Base-by-base conservation (phyloP, 352 stramenopile genomes). In the Elongisporangium prolatum region DNA sequence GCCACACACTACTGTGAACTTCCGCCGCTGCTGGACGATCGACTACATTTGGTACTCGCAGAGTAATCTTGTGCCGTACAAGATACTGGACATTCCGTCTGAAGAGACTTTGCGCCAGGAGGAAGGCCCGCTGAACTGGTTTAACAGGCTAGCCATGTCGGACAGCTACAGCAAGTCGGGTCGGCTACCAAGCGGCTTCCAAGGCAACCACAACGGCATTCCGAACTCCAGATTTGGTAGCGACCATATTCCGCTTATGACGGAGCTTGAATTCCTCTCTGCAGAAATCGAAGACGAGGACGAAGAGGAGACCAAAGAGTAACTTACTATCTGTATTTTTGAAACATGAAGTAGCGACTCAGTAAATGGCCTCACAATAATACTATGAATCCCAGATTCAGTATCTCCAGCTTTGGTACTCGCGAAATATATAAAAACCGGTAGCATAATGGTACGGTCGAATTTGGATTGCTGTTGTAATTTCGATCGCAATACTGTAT, bases 11-110 rank as follows among this genome's bases (percentile, higher is more conserved):
- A 95, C 86, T 0, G 86, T 93, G 47, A 95, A 95, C 60, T 95
- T 77, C 50, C 81, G 84, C 24, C 78, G 86, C 18, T 95, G 86
- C 72, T 93, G 84, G 84, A 91, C 86, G 48, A 93, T 95, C 67
- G 86, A 95, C 65, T 95, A 93, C 66, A 91, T 95, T 44, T 95
- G 86, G 86, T 91, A 93, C 72, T 90, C 85, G 48, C 73, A 72
- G 10, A 84, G 68, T 52, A 80, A 63, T 50, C 64, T 95, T 50
- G 68, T 87, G 44, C 84, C 84, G 20, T 71, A 60, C 4, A 68
- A 74, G 50, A 63, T 95, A 16, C 68, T 95, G 14, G 72, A 89
- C 48, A 95, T 95, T 56, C 80, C 86, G 18, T 67, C 78, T 1
- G 86, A 95, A 70, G 78, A 53, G 18, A 64, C 76, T 3, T 56